These are phyloP conservation scores for Aspergillus nanangensis DNA, from an alignment of 495 filamentous ascomycete genomes.

Conservation along the genomic window DNA sequence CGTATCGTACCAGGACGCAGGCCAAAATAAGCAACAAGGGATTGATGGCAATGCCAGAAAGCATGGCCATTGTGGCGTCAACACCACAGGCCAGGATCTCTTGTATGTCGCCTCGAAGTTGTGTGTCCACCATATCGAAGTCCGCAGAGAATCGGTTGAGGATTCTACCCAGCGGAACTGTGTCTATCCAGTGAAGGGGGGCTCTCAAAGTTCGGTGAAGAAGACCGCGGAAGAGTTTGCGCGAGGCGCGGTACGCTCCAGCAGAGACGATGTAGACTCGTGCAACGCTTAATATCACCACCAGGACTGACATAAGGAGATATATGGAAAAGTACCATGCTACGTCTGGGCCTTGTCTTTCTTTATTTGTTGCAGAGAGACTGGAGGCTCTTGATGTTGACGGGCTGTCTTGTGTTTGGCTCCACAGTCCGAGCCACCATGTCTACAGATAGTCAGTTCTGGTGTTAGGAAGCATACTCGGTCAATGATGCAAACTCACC, in stretches of 20 bases:
- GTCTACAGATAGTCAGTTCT: too few relatives aligned
- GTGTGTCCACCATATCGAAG: conserved; percentile 66
- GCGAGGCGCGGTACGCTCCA: conserved; percentile 53
- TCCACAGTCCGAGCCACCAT: too few relatives aligned
- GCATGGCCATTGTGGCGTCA: too few relatives aligned
- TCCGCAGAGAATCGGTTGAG: conserved; percentile 79
- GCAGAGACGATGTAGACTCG: conserved; percentile 55
- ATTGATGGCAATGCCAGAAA: conserved; percentile 27
- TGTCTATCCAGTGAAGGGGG: conserved; percentile 75
- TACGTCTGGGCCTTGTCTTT: too few relatives aligned
- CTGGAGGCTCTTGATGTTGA: too few relatives aligned
- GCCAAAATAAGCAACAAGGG: conserved; percentile 20
- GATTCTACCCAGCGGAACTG: conserved; percentile 71
- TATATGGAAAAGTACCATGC: too few relatives aligned
- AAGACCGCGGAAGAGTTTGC: conserved; percentile 58
- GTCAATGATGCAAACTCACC: too few relatives aligned
- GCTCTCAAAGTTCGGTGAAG: conserved; percentile 62
- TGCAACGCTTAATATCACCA: conserved; percentile 49
- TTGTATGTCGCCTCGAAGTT: conserved; percentile 54
- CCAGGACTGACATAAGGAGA: too few relatives aligned
- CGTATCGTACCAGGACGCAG: conserved; percentile 38
- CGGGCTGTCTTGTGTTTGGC: too few relatives aligned
- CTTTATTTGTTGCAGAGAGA: too few relatives aligned
- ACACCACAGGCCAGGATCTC: conserved; percentile 47
- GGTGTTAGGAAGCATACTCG: too few relatives aligned